Percentiles rank a stretch among this genome's conserved stretches.
phyloP scores from a whole-genome alignment of 495 filamentous ascomycete genomes.

The Xylaria scruposa region DNA sequence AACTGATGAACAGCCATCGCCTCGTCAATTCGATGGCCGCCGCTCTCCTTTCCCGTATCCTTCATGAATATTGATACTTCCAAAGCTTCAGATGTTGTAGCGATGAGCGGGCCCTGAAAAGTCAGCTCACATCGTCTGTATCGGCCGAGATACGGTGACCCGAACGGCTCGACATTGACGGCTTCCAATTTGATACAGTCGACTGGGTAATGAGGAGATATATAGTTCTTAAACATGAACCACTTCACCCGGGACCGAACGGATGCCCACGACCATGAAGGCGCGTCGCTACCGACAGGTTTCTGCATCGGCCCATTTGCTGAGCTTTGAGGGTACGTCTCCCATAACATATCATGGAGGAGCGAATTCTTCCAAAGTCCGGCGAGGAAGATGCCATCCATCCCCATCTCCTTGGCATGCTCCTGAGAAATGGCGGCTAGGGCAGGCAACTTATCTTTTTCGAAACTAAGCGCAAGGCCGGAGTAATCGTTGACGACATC shows the following conservation, averaged over 20 bases:
- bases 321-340: neutral
- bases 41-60: neutral
- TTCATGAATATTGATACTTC: slow-evolving; percentile 16
- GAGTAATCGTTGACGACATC: slow-evolving; percentile 17
- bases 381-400: neutral
- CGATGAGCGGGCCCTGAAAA: neutral
- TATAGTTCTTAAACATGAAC: slow-evolving; percentile 16
- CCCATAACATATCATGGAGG: neutral
- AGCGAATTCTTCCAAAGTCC: neutral
- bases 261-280: slow-evolving; percentile 12
- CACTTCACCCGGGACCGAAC: slow-evolving; percentile 6
- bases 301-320: neutral
- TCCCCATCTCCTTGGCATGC: neutral
- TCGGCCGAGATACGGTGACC: neutral
- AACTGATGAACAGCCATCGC: slow-evolving; percentile 14
- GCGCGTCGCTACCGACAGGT: neutral
- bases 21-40: neutral
- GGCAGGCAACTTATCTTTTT: slow-evolving; percentile 19
- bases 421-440: slow-evolving; percentile 5
- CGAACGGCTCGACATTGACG: neutral
- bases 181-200: neutral
- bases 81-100: slow-evolving; percentile 5
- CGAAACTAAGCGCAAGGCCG: slow-evolving; percentile 11
- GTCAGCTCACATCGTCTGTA: neutral
- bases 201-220: neutral